phyloP scores from a whole-genome alignment of 306 rosid genomes.

The Quercus variabilis region DNA sequence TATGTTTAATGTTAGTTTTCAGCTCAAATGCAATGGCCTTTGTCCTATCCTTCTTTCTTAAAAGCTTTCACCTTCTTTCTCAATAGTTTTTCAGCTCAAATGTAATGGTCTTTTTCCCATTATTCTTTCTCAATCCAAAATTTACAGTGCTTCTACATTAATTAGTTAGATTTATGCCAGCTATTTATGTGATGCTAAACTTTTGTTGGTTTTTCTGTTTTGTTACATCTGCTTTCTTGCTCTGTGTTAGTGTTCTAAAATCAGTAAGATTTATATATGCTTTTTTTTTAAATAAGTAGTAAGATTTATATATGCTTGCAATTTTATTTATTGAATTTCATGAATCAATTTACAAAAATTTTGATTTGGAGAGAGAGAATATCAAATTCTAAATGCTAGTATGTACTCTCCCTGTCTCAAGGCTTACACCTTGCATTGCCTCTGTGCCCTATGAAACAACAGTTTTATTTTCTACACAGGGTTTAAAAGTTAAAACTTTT shows the following conservation, averaged over 20 bases:
- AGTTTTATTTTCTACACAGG: background rate
- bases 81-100: background rate
- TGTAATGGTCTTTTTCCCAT: background rate
- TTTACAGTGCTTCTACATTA: background rate
- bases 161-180: background rate
- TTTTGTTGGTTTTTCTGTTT: background rate
- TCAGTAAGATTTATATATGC: background rate
- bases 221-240: background rate
- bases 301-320: background rate
- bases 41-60: background rate
- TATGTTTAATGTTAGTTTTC: background rate
- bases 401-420: background rate
- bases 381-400: background rate
- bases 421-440: constrained; percentile 10
- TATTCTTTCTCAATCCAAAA: background rate
- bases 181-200: background rate
- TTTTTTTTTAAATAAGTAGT: background rate
- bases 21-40: background rate
- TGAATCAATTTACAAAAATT: background rate
- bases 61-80: background rate
- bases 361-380: background rate
- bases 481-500: constrained; percentile 11
- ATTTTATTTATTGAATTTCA: background rate
- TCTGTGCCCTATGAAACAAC: background rate
- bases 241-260: background rate